Conservation (phyloP, 2,329 filamentous ascomycete genomes). For the Calonectria hawksworthii region DNA sequence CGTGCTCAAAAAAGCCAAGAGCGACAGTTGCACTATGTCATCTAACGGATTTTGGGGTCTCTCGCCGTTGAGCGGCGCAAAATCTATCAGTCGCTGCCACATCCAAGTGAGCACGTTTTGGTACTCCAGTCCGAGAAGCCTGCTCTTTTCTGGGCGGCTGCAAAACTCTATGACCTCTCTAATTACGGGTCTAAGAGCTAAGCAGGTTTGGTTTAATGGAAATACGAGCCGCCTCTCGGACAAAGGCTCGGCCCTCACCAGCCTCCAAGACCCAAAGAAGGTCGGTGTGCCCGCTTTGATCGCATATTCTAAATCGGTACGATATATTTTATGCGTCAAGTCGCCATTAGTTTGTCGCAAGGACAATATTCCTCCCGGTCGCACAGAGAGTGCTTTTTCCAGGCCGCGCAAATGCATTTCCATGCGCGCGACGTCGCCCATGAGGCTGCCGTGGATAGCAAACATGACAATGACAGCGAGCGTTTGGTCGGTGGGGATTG, state of each 20-base stretch:
- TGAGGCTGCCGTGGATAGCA: slow-evolving; percentile 37
- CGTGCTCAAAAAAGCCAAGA: slow-evolving; percentile 30
- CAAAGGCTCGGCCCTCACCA: slow-evolving; percentile 11
- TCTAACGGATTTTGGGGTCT: slow-evolving; percentile 27
- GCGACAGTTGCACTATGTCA: slow-evolving; percentile 30
- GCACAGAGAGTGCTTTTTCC: slow-evolving; percentile 8
- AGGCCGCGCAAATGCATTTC: slow-evolving; percentile 34
- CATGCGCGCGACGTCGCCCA: slow-evolving; percentile 11
- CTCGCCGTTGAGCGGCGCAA: slow-evolving; percentile 21
- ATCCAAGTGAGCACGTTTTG: slow-evolving; percentile 34
- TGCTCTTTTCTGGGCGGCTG: slow-evolving; percentile 14
- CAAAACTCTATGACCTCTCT: slow-evolving; percentile 28
- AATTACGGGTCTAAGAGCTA: slow-evolving; percentile 12
- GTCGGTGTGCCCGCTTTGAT: slow-evolving; percentile 22
- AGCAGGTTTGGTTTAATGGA: slow-evolving; percentile 24
- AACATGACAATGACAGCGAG: slow-evolving; percentile 36
- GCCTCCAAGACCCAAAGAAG: slow-evolving; percentile 26
- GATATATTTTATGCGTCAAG: slow-evolving; percentile 36
- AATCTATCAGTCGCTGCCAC: slow-evolving; percentile 31
- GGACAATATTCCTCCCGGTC: slow-evolving; percentile 11
- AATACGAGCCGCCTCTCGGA: background rate
- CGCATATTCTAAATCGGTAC: slow-evolving; percentile 28
- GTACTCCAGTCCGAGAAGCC: slow-evolving; percentile 28
- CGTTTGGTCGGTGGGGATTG: slow-evolving; percentile 29
- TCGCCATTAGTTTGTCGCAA: slow-evolving; percentile 27